Conservation (phyloP, 2,329 filamentous ascomycete genomes). For the Fusarium udum region DNA sequence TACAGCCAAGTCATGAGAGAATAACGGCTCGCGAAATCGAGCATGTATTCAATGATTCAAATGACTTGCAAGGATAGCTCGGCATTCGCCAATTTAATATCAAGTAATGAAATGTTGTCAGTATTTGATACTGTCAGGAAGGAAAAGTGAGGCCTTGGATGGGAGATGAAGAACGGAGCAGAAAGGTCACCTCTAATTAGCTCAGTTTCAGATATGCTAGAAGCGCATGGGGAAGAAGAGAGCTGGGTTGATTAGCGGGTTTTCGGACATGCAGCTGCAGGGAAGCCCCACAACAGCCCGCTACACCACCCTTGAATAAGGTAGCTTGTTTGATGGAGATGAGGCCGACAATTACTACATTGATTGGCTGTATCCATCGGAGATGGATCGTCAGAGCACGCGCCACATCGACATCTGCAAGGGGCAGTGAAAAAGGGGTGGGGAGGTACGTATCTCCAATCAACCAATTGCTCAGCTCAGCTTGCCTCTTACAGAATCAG, state of each 20-base stretch:
- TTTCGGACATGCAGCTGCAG: conserved; percentile 5
- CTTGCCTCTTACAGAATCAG: neutral
- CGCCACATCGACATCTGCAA: conserved; percentile 27
- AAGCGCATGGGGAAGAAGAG: conserved; percentile 17
- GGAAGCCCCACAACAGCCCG: conserved; percentile 14
- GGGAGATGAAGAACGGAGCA: conserved; percentile 41
- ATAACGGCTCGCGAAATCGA: neutral
- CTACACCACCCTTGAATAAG: conserved; percentile 23
- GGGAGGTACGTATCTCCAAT: conserved; percentile 10
- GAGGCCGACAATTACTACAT: neutral
- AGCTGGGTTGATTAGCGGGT: conserved; percentile 11
- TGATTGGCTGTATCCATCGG: conserved; percentile 11
- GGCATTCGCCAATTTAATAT: neutral
- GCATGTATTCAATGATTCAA: neutral
- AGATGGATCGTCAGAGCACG: conserved; percentile 17
- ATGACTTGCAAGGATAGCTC: neutral
- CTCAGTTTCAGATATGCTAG: conserved; percentile 40
- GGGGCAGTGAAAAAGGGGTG: conserved; percentile 13
- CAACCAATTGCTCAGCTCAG: neutral
- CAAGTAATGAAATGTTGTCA: neutral
- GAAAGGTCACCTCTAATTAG: conserved; percentile 33
- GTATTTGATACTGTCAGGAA: neutral
- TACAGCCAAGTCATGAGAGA: neutral
- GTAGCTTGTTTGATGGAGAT: conserved; percentile 44
- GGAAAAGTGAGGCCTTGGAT: conserved; percentile 6